Conservation (phyloP, 2,329 filamentous ascomycete species). For the Scytalidium lignicola region DNA sequence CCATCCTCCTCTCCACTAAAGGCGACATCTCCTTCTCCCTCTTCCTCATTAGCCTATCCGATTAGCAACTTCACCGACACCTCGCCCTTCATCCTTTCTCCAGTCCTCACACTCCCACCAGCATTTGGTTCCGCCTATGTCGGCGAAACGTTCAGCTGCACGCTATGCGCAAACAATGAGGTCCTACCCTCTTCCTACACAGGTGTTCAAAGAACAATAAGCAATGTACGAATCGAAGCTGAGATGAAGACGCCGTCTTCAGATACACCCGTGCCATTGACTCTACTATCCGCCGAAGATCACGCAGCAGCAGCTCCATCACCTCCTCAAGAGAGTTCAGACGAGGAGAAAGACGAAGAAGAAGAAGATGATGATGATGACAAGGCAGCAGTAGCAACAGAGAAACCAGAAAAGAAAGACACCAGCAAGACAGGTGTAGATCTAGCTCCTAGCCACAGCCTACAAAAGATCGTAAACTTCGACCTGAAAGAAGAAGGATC, state of each 20-base stretch:
- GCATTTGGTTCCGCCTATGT: conserved; percentile 94
- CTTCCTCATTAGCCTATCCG: conserved; percentile 72
- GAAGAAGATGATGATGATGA: conserved; percentile 9
- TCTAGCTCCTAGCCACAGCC: conserved; percentile 57
- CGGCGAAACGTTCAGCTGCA: conserved; percentile 91
- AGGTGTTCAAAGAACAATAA: conserved; percentile 44
- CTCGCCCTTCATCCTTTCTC: conserved; percentile 42
- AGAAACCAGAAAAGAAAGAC: conserved; percentile 8
- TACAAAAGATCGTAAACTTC: conserved; percentile 79
- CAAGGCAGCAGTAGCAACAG: conserved; percentile 5
- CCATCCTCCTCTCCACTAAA: conserved; percentile 30
- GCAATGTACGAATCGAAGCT: conserved; percentile 75
- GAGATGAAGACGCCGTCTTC: conserved; percentile 89
- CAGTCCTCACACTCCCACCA: conserved; percentile 75
- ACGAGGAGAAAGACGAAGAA: conserved; percentile 5
- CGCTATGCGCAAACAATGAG: conserved; percentile 94
- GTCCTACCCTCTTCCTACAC: conserved; percentile 34
- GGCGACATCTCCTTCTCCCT: conserved; percentile 30
- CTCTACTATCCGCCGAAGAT: conserved; percentile 42
- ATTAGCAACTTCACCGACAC: conserved; percentile 35
- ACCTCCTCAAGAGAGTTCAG: conserved; percentile 3
- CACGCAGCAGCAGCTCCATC: conserved; percentile 6
- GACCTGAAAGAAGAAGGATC: conserved; percentile 92
- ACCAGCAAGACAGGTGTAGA: conserved; percentile 33
- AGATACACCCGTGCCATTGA: conserved; percentile 55